Base-by-base conservation (phyloP, 495 filamentous ascomycete genomes). In the Lasiosphaeris hirsuta region DNA sequence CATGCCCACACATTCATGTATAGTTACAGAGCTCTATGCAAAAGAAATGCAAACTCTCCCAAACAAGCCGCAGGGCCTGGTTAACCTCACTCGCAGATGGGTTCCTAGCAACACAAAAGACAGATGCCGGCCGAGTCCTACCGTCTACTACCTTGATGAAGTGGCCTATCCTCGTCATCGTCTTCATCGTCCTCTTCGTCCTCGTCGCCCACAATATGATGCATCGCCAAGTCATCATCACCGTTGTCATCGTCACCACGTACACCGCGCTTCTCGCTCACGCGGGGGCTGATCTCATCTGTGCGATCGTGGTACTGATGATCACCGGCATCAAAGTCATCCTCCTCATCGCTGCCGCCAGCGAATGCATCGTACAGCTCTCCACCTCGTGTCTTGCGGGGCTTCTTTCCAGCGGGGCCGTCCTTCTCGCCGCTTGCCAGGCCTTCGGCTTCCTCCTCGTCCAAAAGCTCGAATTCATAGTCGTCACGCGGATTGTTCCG, bases 281-380 rank as follows among this genome's bases (percentile, higher is more conserved):
- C 18, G 40, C 57, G 30, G 38, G 46, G 44, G 40, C 49, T 59
- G 52, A 54, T 63, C 63, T 17, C 62, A 48, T 69, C 63, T 15
- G 50, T 40, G 10, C 34, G 58, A 36, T 36, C 60, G 7, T 40
- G 54, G 38, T 46, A 57, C 8, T 38, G 41, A 30, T 30, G 23
- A 7, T 15, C 49, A 0, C 30, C 43, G 10, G 13, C 46, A 1
- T 45, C 58, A 54, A 62, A 60, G 15, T 62, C 58, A 36, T 62
- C 54, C 36, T 67, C 65, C 4, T 66, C 92, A 56, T 83, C 78
- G 54, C 81, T 79, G 41, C 82, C 81, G 62, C 89, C 85, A 7
- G 91, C 89, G 81, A 96, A 96, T 36, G 94, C 90, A 79, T 97
- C 90, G 72, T 98, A 98, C 38, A 98, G 72, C 72, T 95, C 87